Conservation (phyloP, 164 flowering plant genomes). For the Buxus sempervirens region DNA sequence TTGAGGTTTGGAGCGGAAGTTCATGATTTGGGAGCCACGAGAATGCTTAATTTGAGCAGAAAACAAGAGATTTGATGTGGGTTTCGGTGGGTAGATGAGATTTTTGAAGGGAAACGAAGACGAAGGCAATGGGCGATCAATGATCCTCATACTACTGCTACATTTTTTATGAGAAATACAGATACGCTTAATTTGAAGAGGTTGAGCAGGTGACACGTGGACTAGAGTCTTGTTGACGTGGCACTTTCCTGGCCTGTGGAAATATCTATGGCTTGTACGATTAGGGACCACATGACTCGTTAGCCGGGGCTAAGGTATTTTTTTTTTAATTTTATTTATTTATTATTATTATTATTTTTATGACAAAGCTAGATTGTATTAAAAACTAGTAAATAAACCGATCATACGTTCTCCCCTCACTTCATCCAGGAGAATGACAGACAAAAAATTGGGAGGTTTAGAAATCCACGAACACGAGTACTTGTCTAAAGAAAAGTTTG, state of each 20-base stretch:
- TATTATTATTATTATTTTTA: no score
- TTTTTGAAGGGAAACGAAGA: conserved; percentile 12
- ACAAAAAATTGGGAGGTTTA: no score
- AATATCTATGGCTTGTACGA: background rate
- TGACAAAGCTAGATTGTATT: no score
- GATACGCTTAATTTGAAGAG: background rate
- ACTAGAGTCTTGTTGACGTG: background rate
- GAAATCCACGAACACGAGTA: no score
- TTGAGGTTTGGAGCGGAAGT: conserved; percentile 13
- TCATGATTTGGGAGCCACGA: conserved; percentile 24
- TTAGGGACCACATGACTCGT: background rate
- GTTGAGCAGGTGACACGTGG: conserved; percentile 6
- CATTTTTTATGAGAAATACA: background rate
- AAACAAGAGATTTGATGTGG: conserved; percentile 14
- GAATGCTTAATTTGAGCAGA: conserved; percentile 4
- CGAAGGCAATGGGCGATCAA: background rate
- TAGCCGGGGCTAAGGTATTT: no score
- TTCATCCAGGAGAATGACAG: no score
- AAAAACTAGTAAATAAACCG: no score
- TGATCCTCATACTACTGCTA: background rate
- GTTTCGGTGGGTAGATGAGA: conserved; percentile 6
- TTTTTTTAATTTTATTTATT: no score
- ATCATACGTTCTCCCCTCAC: no score
- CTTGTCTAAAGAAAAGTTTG: no score
- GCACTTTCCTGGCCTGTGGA: background rate